These are phyloP conservation scores for Suhomyces guaymorum DNA, from an alignment of 1,139 yeast species.

Conservation along the genomic window DNA sequence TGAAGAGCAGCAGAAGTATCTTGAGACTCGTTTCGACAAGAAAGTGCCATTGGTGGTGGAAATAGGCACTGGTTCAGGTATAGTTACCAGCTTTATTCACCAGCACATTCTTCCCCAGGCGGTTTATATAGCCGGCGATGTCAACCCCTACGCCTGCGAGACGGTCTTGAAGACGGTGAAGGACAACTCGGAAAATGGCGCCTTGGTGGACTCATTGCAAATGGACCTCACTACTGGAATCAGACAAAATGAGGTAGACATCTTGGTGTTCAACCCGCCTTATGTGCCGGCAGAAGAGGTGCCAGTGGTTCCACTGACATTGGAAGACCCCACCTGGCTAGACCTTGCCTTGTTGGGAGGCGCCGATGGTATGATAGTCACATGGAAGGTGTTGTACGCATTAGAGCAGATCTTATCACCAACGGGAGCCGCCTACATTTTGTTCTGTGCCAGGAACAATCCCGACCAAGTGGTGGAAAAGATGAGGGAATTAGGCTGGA, in stretches of 20 bases:
- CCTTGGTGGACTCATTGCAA: slow-evolving; percentile 55
- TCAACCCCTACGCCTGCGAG: slow-evolving; percentile 74
- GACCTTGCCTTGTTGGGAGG: slow-evolving; percentile 93
- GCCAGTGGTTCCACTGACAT: slow-evolving; percentile 54
- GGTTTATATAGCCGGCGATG: slow-evolving; percentile 66
- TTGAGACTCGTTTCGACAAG: slow-evolving; percentile 32
- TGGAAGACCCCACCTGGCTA: slow-evolving; percentile 63
- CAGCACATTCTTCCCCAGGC: slow-evolving; percentile 52
- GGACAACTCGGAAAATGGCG: slow-evolving; percentile 34
- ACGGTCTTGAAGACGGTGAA: slow-evolving; percentile 53
- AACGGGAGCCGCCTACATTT: slow-evolving; percentile 75
- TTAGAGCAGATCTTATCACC: slow-evolving; percentile 50
- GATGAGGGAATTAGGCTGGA: slow-evolving; percentile 60
- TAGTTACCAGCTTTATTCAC: slow-evolving; percentile 74
- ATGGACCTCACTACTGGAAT: slow-evolving; percentile 58
- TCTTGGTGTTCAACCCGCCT: slow-evolving; percentile 89
- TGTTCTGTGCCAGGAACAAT: slow-evolving; percentile 83
- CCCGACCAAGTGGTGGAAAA: slow-evolving; percentile 58
- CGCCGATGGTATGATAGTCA: slow-evolving; percentile 81
- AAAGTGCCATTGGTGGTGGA: slow-evolving; percentile 66
- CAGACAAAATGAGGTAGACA: slow-evolving; percentile 52
- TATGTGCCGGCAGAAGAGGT: slow-evolving; percentile 83
- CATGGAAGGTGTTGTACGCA: slow-evolving; percentile 58
- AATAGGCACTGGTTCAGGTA: slow-evolving; percentile 90
- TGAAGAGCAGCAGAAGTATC: slow-evolving; percentile 52